A percentile compares a stretch with the other conserved stretches of the same genome.
These are phyloP conservation scores for Trichoderma sp. DNA, from an alignment of 2,329 filamentous ascomycete genomes.

Conservation along the genomic window DNA sequence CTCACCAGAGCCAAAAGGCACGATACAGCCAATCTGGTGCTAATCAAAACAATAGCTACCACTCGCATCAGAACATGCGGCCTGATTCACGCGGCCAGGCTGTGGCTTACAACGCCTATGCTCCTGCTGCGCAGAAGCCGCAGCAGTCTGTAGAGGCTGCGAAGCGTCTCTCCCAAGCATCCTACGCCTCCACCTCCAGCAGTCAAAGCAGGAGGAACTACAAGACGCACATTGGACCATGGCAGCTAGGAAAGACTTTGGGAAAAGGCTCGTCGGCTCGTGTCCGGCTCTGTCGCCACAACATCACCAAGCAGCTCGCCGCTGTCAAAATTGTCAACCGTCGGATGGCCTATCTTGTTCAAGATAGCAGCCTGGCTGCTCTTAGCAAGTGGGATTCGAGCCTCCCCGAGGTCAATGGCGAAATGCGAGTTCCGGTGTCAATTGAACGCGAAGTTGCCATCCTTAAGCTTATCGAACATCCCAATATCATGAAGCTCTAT, in stretches of 20 bases:
- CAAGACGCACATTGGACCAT: conserved; percentile 84
- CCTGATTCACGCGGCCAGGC: neutral
- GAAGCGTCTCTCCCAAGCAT: conserved; percentile 41
- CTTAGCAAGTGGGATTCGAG: conserved; percentile 70
- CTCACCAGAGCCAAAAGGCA: conserved; percentile 32
- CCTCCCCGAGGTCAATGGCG: conserved; percentile 54
- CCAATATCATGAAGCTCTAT: conserved; percentile 88
- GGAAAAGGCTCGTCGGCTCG: conserved; percentile 87
- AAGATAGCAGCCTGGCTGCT: conserved; percentile 80
- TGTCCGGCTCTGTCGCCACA: conserved; percentile 81
- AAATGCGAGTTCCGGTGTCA: conserved; percentile 75
- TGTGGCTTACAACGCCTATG: conserved; percentile 22
- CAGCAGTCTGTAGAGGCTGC: conserved; percentile 33
- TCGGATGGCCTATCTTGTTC: conserved; percentile 71
- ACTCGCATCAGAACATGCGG: conserved; percentile 8
- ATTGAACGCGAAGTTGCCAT: conserved; percentile 95
- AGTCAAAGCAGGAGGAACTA: conserved; percentile 42
- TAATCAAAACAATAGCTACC: conserved; percentile 12
- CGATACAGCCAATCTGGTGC: conserved; percentile 28
- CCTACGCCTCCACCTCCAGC: conserved; percentile 42
- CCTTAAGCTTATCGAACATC: conserved; percentile 93
- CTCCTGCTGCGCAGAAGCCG: conserved; percentile 27
- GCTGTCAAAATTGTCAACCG: conserved; percentile 96
- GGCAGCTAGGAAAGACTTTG: conserved; percentile 85
- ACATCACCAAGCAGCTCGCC: conserved; percentile 72